phyloP scores from a whole-genome alignment of 148 eudicot genomes.

The Nepenthes gracilis region DNA sequence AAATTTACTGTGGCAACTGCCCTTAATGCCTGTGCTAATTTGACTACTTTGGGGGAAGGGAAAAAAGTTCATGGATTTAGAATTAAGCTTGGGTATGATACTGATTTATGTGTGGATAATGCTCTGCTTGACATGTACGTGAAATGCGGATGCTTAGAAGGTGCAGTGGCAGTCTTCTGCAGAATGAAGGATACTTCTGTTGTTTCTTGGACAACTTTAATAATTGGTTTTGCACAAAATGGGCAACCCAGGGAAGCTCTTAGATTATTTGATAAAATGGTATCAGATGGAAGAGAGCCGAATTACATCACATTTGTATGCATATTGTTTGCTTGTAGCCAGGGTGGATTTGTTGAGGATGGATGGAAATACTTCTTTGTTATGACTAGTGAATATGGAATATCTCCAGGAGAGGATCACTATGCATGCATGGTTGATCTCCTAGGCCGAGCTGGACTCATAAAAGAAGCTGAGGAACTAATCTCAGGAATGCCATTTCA shows the following conservation, averaged over 20 bases:
- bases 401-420: conserved; percentile 56
- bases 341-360: conserved; percentile 43
- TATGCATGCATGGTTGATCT: conserved; percentile 70
- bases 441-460: conserved; percentile 49
- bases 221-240: conserved; percentile 56
- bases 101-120: conserved; percentile 52
- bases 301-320: conserved; percentile 46
- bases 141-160: conserved; percentile 50
- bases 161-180: conserved; percentile 30
- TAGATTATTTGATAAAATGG: conserved; percentile 32
- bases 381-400: conserved; percentile 30
- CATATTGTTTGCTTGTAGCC: conserved; percentile 56
- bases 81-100: conserved; percentile 34
- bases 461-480: conserved; percentile 55
- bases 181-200: conserved; percentile 36
- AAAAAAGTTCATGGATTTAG: conserved; percentile 44
- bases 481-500: conserved; percentile 43
- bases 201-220: conserved; percentile 63
- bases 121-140: conserved; percentile 66
- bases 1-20: conserved; percentile 45
- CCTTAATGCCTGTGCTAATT: conserved; percentile 49
- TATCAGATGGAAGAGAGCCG: conserved; percentile 26
- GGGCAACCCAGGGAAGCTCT: conserved; percentile 38
- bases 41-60: conserved; percentile 47
- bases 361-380: conserved; percentile 41